Evolutionary conservation across 129 eudicot species (phyloP), one percentile per base, ranked within the genome.

Genomic region (Kitagawia praeruptora): DNA sequence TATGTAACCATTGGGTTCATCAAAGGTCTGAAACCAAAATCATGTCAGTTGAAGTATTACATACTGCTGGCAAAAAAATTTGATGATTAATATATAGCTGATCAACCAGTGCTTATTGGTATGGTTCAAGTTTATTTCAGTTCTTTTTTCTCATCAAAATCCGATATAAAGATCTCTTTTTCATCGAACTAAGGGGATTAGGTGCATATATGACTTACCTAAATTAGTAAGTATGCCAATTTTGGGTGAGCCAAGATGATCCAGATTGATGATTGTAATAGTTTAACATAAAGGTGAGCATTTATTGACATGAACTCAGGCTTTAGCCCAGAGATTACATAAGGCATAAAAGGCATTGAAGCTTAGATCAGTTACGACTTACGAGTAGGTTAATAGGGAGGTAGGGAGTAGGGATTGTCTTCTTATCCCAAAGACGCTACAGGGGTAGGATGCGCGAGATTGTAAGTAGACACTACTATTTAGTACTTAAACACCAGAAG

Each of bases 1-100:
- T 84, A 85, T 78, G 25, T 92, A 96, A 63, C 99, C 89, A 67
- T 85, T 83, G 84, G 78, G 89, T 80, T 84, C 87, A 56, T 92
- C 92, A 63, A 87, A 88, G 84, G 81, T 86, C 98, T 96, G 89
- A 15, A 88, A 66, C 64, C 23, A 78, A 87, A 74, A 37, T 16
- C 76, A 46, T 67, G 41, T 28, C 72, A 28, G 72, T 12, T 66
- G 5, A n/a, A 8, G 67, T 25, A 61, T 61, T 25, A 61, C 11
- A 61, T 21, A 61, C 69, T n/a, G 14, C 69, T 6, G 28, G 34
- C 4, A 61, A n/a, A 21, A 4, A 2, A 1, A 8, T n/a, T 6
- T 23, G 8, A n/a, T 61, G 23, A 61, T n/a, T 61, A 5, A n/a
- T 61, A 21, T n/a, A 21, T 7, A n/a, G 14, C n/a, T n/a, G 34